These are phyloP conservation scores for Triticum turgidum DNA, from an alignment of 176 grass and related monocot genomes.

Conservation along the genomic window DNA sequence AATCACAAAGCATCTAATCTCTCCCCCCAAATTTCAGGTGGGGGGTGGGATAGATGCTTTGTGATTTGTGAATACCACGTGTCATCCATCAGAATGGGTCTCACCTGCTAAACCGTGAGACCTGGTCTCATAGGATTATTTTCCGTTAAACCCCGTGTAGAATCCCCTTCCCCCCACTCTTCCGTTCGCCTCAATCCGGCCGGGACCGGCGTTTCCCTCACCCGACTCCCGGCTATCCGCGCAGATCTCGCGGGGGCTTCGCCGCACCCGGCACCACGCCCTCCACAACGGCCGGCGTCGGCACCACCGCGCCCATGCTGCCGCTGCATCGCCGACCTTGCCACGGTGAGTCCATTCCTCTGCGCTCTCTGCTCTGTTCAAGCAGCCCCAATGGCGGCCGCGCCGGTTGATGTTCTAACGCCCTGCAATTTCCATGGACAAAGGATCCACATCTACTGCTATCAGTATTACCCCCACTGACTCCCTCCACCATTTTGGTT, in stretches of 20 bases:
- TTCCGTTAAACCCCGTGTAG: not conserved
- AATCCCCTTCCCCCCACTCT: not conserved
- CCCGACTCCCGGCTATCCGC: not conserved
- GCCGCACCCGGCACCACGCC: slow-evolving; percentile 42
- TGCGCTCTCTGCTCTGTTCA: not conserved
- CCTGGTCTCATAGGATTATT: too few species aligned
- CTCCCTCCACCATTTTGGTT: not conserved
- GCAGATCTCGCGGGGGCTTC: slow-evolving; percentile 6
- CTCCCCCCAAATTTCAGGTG: too few species aligned
- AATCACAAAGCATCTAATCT: too few species aligned
- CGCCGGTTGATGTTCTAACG: not conserved
- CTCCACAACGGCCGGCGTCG: slow-evolving; percentile 67
- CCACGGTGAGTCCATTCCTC: not conserved
- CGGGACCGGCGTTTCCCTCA: not conserved
- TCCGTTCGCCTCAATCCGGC: not conserved
- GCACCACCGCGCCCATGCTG: slow-evolving; percentile 73
- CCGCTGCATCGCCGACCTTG: slow-evolving; percentile 47
- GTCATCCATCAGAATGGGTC: too few species aligned
- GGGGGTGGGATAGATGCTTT: too few species aligned
- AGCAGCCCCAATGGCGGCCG: not conserved
- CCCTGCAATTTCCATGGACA: not conserved
- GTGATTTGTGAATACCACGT: too few species aligned
- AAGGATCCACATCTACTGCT: not conserved
- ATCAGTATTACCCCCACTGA: not conserved
- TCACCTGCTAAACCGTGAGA: too few species aligned